These are phyloP conservation scores for Paramecium pentaurelia DNA, from an alignment of 73 alveolate species.

Conservation along the genomic window DNA sequence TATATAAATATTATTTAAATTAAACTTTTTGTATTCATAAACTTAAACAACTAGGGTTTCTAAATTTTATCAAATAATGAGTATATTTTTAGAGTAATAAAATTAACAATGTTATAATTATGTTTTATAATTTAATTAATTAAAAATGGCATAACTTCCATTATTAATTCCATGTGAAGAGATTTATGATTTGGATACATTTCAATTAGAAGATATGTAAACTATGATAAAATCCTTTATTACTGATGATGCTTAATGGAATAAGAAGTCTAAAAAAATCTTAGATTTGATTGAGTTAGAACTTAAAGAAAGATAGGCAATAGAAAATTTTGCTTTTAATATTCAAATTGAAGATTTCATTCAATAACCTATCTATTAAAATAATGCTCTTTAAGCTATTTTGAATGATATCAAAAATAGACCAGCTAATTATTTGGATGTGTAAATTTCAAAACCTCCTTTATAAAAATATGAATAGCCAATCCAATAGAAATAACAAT, in stretches of 20 bases:
- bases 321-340: constrained; percentile 51
- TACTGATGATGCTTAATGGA: constrained; percentile 43
- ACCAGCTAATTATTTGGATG: constrained; percentile 2
- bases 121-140: background rate
- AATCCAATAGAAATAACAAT: background rate
- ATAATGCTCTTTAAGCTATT: constrained; percentile 22
- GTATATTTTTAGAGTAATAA: no score
- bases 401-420: constrained; percentile 33
- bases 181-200: constrained; percentile 51
- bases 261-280: constrained; percentile 28
- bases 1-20: background rate
- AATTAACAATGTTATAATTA: background rate
- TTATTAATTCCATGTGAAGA: constrained; percentile 35
- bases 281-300: constrained; percentile 27
- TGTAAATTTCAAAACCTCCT: background rate
- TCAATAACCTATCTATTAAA: constrained; percentile 25
- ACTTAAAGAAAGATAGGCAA: constrained; percentile 49
- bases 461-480: background rate
- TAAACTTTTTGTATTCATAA: background rate
- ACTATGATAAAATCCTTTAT: background rate
- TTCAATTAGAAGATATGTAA: constrained; percentile 11
- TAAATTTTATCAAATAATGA: no score
- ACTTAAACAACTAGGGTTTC: background rate
- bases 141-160: constrained; percentile 41
- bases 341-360: background rate